Percentiles rank a stretch among this genome's conserved stretches.
Conservation (phyloP, 2,329 filamentous ascomycete genomes). For the Exophiala oligosperma region DNA sequence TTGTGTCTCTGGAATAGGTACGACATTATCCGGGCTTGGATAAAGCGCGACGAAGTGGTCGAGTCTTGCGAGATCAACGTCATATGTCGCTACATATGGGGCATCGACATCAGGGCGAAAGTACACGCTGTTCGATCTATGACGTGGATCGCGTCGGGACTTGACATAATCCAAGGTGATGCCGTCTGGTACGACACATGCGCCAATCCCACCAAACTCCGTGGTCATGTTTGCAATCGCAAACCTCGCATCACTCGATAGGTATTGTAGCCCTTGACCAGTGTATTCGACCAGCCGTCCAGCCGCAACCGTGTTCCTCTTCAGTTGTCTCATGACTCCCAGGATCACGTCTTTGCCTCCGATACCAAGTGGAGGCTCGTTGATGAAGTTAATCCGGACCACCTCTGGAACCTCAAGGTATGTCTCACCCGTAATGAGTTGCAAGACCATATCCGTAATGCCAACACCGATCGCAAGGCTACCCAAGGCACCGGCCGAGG, state of each 20-base stretch:
- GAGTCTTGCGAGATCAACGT: slow-evolving; percentile 42
- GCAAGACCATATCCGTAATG: slow-evolving; percentile 47
- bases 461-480: slow-evolving; percentile 48
- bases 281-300: slow-evolving; percentile 49
- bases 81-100: slow-evolving; percentile 38
- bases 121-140: slow-evolving; percentile 39
- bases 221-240: slow-evolving; percentile 52
- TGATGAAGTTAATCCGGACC: slow-evolving; percentile 43
- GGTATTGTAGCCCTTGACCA: slow-evolving; percentile 41
- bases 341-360: slow-evolving; percentile 51
- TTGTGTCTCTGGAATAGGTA: slow-evolving; percentile 37
- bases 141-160: slow-evolving; percentile 32
- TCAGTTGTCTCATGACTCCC: slow-evolving; percentile 44
- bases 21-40: slow-evolving; percentile 47
- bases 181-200: slow-evolving; percentile 41
- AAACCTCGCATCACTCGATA: slow-evolving; percentile 48
- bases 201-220: slow-evolving; percentile 47
- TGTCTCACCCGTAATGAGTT: slow-evolving; percentile 48
- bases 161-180: slow-evolving; percentile 38
- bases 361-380: slow-evolving; percentile 37
- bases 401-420: slow-evolving; percentile 50
- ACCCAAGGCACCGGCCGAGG: slow-evolving; percentile 44
- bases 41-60: slow-evolving; percentile 42
- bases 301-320: slow-evolving; percentile 48
- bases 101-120: slow-evolving; percentile 43